Percentiles rank a stretch among this genome's conserved stretches.
Conservation (phyloP, 495 filamentous ascomycete species). For the Apiosordaria backusii region DNA sequence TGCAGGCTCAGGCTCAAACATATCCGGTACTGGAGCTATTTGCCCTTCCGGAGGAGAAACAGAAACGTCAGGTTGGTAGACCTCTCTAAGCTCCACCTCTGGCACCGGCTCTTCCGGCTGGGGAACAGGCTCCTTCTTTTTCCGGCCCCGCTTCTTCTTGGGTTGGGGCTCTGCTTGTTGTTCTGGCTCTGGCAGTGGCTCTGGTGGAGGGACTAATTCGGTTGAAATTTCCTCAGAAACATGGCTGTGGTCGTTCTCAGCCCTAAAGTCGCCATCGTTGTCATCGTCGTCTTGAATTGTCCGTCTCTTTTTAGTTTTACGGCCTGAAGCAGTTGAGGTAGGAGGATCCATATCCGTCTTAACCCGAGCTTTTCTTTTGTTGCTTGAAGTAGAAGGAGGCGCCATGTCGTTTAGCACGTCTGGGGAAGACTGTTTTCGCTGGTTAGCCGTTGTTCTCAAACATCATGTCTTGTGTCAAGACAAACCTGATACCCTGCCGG, state of each 20-base stretch:
- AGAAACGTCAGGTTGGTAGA: not conserved
- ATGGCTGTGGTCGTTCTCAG: not conserved
- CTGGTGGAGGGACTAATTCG: not conserved
- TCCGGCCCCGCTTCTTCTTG: not conserved
- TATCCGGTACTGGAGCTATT: not conserved
- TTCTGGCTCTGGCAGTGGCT: not conserved
- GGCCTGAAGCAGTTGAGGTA: not conserved
- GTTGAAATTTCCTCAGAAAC: not conserved
- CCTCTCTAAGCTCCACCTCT: not conserved
- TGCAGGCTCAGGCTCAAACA: not conserved
- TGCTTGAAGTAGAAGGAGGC: not conserved
- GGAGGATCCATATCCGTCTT: not conserved
- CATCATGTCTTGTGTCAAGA: not conserved
- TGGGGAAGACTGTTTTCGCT: constrained; percentile 17
- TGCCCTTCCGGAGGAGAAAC: not conserved
- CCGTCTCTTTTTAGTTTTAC: not conserved
- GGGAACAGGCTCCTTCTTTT: not conserved
- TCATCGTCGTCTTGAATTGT: not conserved
- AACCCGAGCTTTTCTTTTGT: not conserved
- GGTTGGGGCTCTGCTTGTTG: not conserved
- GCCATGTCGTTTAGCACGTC: constrained; percentile 21
- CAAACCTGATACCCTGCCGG: not conserved
- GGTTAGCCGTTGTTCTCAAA: not conserved
- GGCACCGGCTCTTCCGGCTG: not conserved
- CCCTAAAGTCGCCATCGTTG: not conserved